Conservation (phyloP, 2,329 filamentous ascomycete species). For the Penicillium sclerotiorum region DNA sequence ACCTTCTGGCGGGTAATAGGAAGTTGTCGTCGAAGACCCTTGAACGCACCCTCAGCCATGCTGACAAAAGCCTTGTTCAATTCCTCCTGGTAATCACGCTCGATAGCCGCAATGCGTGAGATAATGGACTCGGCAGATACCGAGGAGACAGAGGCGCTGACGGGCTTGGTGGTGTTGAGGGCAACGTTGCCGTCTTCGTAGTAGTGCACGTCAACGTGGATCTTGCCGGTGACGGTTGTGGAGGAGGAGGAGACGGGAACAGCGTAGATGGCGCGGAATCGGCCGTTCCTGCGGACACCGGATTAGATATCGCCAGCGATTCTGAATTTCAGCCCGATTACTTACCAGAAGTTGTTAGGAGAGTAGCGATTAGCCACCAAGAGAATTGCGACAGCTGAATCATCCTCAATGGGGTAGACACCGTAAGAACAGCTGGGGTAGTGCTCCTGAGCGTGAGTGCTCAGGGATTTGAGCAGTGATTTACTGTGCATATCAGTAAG, state of each 20-base stretch:
- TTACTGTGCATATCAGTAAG: constrained; percentile 57
- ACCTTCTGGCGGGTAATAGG: constrained; percentile 98
- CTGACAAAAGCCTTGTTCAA: constrained; percentile 86
- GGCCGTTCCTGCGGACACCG: constrained; percentile 71
- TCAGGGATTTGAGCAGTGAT: constrained; percentile 77
- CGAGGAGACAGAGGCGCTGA: constrained; percentile 64
- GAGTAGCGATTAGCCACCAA: constrained; percentile 97
- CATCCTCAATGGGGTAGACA: constrained; percentile 77
- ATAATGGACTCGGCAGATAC: constrained; percentile 70
- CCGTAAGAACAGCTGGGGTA: constrained; percentile 80
- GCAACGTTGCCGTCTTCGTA: constrained; percentile 99
- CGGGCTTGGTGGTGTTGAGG: constrained; percentile 80
- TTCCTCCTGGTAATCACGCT: constrained; percentile 96
- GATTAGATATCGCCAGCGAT: background rate
- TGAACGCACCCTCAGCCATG: constrained; percentile 93
- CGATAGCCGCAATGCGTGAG: constrained; percentile 73
- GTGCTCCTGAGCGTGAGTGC: constrained; percentile 80
- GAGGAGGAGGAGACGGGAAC: constrained; percentile 66
- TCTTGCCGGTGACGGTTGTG: constrained; percentile 70
- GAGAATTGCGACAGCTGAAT: constrained; percentile 75
- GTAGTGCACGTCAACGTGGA: constrained; percentile 97
- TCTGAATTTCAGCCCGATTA: background rate
- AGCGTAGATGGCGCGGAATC: constrained; percentile 88
- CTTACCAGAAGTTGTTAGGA: constrained; percentile 93
- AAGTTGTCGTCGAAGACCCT: constrained; percentile 85